These are phyloP conservation scores for Leucocoprinus sp. DNA, from an alignment of 768 basidiomycete species.

Conservation along the genomic window DNA sequence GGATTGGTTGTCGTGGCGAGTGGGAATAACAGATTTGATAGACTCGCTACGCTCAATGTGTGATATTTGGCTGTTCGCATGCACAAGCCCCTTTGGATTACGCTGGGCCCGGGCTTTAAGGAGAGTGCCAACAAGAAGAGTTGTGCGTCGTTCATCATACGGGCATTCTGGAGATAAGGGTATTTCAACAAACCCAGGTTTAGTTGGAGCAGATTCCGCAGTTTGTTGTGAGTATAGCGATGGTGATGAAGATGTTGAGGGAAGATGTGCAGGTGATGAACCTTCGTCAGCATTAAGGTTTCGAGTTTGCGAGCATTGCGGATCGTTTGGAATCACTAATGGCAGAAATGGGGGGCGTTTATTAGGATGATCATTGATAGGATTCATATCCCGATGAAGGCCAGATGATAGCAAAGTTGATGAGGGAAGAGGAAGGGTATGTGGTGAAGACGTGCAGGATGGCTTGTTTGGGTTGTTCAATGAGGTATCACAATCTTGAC, in stretches of 20 bases:
- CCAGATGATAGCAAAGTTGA: neutral
- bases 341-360: slow-evolving; percentile 3
- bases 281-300: neutral
- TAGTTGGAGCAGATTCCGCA: neutral
- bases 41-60: slow-evolving; percentile 10
- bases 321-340: slow-evolving; percentile 1
- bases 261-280: neutral
- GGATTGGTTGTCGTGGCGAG: neutral
- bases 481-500: neutral
- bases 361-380: neutral
- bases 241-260: neutral
- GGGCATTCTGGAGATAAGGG: neutral
- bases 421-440: neutral
- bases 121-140: slow-evolving; percentile 7
- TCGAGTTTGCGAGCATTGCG: neutral
- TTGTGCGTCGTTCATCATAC: neutral
- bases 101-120: slow-evolving; percentile 9
- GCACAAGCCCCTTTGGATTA: slow-evolving; percentile 8
- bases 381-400: neutral
- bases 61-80: slow-evolving; percentile 4
- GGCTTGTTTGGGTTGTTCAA: neutral
- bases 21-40: slow-evolving; percentile 5
- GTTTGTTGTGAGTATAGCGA: slow-evolving; percentile 10
- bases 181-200: neutral
- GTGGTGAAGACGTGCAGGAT: neutral